These are phyloP conservation scores for Fusarium stilboides DNA, from an alignment of 2,329 filamentous ascomycete species.

Conservation along the genomic window DNA sequence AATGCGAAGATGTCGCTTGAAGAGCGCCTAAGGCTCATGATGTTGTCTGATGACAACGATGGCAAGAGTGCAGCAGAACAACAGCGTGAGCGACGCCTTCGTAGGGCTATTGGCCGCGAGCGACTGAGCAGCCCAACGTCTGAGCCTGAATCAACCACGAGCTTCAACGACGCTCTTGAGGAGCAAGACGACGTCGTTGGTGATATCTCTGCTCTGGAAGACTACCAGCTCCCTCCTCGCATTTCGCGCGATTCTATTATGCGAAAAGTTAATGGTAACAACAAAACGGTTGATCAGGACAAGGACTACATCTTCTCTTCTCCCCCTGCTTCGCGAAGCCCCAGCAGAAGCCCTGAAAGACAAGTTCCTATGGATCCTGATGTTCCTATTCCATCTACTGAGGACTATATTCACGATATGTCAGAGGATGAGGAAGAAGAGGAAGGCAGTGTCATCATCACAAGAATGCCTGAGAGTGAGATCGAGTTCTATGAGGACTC, in stretches of 20 bases:
- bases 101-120: constrained; percentile 71
- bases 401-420: constrained; percentile 72
- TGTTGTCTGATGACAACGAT: constrained; percentile 78
- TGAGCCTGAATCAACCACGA: constrained; percentile 55
- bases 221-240: constrained; percentile 78
- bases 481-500: constrained; percentile 73
- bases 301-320: constrained; percentile 77
- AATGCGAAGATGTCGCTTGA: constrained; percentile 86
- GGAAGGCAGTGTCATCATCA: constrained; percentile 76
- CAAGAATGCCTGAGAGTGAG: constrained; percentile 73
- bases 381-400: constrained; percentile 88
- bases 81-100: constrained; percentile 78
- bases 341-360: constrained; percentile 64
- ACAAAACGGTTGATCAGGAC: constrained; percentile 67
- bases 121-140: constrained; percentile 62
- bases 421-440: constrained; percentile 62
- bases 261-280: constrained; percentile 83
- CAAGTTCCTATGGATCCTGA: constrained; percentile 83
- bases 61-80: constrained; percentile 73
- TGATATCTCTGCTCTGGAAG: constrained; percentile 71
- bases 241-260: constrained; percentile 96
- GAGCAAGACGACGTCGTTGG: constrained; percentile 74
- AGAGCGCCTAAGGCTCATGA: constrained; percentile 89
- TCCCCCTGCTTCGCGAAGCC: constrained; percentile 66
- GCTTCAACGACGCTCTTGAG: constrained; percentile 58